Conservation (phyloP, 176 grass and related monocot genomes). For the Oryza australiensis region DNA sequence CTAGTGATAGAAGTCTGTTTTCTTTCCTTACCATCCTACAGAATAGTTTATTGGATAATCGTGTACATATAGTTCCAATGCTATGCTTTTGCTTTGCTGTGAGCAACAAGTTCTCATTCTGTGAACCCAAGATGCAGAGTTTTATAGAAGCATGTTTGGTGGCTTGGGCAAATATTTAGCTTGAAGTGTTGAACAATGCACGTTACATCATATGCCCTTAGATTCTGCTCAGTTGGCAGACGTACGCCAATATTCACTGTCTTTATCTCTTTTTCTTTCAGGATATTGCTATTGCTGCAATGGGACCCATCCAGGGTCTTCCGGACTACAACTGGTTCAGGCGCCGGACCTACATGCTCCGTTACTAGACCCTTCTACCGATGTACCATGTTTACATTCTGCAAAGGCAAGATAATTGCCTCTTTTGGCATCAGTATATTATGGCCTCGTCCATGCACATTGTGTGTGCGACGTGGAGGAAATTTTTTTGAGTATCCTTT, state of each 20-base stretch:
- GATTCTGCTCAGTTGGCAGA: background rate
- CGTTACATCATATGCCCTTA: background rate
- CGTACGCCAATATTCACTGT: conserved; percentile 1
- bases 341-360: conserved; percentile 93
- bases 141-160: background rate
- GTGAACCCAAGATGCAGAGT: background rate
- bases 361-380: conserved; percentile 59
- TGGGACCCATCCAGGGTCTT: conserved; percentile 87
- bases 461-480: conserved; percentile 32
- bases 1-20: background rate
- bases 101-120: background rate
- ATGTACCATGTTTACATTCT: conserved; percentile 56
- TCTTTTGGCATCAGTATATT: conserved; percentile 42
- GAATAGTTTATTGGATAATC: background rate
- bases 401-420: conserved; percentile 45
- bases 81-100: conserved; percentile 4
- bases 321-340: conserved; percentile 99
- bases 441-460: conserved; percentile 44
- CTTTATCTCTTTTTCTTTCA: conserved; percentile 24
- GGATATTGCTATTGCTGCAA: conserved; percentile 90
- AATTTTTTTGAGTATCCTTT: conserved; percentile 63
- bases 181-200: background rate
- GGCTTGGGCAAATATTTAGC: background rate
- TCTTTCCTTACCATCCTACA: background rate
- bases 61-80: background rate